These are phyloP conservation scores for Tricholomella constricta DNA, from an alignment of 768 basidiomycete genomes.

Conservation along the genomic window DNA sequence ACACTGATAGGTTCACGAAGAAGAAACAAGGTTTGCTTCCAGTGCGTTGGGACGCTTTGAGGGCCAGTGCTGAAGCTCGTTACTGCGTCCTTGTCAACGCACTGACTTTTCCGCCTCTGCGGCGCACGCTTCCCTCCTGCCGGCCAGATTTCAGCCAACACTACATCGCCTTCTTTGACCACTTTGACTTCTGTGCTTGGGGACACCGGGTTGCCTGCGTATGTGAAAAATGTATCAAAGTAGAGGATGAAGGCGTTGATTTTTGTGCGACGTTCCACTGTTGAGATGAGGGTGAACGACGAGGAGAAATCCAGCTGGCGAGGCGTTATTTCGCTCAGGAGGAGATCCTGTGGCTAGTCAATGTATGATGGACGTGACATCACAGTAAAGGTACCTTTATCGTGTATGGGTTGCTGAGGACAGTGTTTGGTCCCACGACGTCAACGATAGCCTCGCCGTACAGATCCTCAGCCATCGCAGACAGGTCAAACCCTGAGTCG, in stretches of 20 bases:
- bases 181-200: slow-evolving; percentile 55
- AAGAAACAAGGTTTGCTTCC: slow-evolving; percentile 94
- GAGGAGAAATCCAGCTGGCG: slow-evolving; percentile 81
- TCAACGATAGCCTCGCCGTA: slow-evolving; percentile 87
- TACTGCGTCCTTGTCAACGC: slow-evolving; percentile 48
- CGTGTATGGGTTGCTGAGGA: slow-evolving; percentile 62
- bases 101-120: slow-evolving; percentile 58
- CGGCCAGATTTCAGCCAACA: slow-evolving; percentile 81
- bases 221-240: slow-evolving; percentile 93
- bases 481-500: slow-evolving; percentile 79
- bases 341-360: slow-evolving; percentile 63
- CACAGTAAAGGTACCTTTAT: slow-evolving; percentile 58
- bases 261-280: slow-evolving; percentile 58
- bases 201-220: slow-evolving; percentile 51
- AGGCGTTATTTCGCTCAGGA: slow-evolving; percentile 61
- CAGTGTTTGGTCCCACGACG: slow-evolving; percentile 62
- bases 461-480: slow-evolving; percentile 73
- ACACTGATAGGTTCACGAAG: slow-evolving; percentile 78
- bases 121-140: slow-evolving; percentile 66
- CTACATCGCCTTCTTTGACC: slow-evolving; percentile 57
- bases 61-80: slow-evolving; percentile 93
- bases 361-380: not conserved
- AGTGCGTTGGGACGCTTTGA: slow-evolving; percentile 84
- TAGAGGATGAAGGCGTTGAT: slow-evolving; percentile 84
- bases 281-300: slow-evolving; percentile 74